Conservation (phyloP, 2,329 filamentous ascomycete species). For the Pseudogymnoascus sp. region DNA sequence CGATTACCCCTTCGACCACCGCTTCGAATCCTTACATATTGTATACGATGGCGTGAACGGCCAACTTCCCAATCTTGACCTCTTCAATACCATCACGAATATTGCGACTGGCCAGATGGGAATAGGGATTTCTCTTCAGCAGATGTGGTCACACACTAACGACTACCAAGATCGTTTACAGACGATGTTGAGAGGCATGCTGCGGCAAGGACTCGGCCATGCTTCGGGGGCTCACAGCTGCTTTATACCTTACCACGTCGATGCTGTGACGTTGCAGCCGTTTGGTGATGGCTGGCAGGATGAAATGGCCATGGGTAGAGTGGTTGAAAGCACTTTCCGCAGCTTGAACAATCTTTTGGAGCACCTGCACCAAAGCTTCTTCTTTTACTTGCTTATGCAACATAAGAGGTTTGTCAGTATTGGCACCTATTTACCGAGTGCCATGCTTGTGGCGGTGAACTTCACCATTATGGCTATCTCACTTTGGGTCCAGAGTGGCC, state of each 20-base stretch:
- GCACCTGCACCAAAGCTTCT: conserved; percentile 97
- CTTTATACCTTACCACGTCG: conserved; percentile 96
- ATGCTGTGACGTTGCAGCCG: conserved; percentile 87
- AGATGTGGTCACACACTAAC: conserved; percentile 71
- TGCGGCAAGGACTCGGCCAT: conserved; percentile 82
- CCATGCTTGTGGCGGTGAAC: conserved; percentile 92
- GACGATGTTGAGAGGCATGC: conserved; percentile 87
- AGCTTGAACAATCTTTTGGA: conserved; percentile 95
- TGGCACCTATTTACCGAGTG: conserved; percentile 90
- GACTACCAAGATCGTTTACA: conserved; percentile 72
- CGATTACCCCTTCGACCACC: conserved; percentile 78
- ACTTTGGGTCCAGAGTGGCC: conserved; percentile 86
- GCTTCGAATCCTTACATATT: conserved; percentile 82
- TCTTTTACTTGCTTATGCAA: conserved; percentile 95
- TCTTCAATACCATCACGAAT: conserved; percentile 86
- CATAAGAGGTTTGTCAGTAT: conserved; percentile 93
- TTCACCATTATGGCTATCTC: conserved; percentile 94
- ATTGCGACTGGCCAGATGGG: conserved; percentile 91
- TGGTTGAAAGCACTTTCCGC: conserved; percentile 82
- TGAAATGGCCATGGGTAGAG: conserved; percentile 88
- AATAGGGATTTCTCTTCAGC: conserved; percentile 73
- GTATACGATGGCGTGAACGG: conserved; percentile 95
- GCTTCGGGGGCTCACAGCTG: conserved; percentile 86
- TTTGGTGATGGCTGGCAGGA: conserved; percentile 92
- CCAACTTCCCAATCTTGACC: conserved; percentile 87